Conservation (phyloP, 192 early-diverging fungal genomes). For the Gamsiella multidivaricata region DNA sequence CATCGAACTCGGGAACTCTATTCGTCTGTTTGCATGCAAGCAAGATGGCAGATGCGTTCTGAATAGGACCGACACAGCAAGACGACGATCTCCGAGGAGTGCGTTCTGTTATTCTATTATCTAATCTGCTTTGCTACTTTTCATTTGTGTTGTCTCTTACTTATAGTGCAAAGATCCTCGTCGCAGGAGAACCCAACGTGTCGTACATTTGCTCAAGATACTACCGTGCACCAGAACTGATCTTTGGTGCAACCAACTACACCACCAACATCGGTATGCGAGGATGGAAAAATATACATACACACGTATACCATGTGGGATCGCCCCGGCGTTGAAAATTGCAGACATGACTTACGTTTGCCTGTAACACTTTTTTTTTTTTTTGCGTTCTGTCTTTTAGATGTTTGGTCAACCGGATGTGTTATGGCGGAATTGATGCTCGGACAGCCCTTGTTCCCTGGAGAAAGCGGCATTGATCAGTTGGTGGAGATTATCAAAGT, state of each 20-base stretch:
- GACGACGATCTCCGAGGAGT: too few relatives aligned
- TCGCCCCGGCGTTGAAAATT: too few relatives aligned
- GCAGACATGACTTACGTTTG: too few relatives aligned
- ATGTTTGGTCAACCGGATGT: conserved; percentile 97
- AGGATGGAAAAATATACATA: background rate
- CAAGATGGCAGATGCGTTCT: too few relatives aligned
- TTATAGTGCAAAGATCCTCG: conserved; percentile 89
- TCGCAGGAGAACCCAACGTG: conserved; percentile 96
- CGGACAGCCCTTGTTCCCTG: conserved; percentile 93
- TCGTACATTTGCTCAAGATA: conserved; percentile 98
- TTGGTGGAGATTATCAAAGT: conserved; percentile 99
- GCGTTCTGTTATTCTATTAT: too few relatives aligned
- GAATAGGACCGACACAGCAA: too few relatives aligned
- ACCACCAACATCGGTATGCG: conserved; percentile 75
- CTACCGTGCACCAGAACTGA: conserved; percentile 96
- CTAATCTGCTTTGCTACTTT: background rate
- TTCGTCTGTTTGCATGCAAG: background rate
- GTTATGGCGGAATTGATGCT: conserved; percentile 97
- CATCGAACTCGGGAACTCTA: background rate
- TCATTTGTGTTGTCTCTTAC: background rate
- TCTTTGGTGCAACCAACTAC: conserved; percentile 97
- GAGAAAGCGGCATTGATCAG: conserved; percentile 98
- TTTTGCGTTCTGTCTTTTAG: conserved; percentile 40
- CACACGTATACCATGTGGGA: too few relatives aligned
- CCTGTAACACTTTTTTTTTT: background rate